phyloP scores from a whole-genome alignment of 441 rosid species.

The Euphorbia neoarborescens region DNA sequence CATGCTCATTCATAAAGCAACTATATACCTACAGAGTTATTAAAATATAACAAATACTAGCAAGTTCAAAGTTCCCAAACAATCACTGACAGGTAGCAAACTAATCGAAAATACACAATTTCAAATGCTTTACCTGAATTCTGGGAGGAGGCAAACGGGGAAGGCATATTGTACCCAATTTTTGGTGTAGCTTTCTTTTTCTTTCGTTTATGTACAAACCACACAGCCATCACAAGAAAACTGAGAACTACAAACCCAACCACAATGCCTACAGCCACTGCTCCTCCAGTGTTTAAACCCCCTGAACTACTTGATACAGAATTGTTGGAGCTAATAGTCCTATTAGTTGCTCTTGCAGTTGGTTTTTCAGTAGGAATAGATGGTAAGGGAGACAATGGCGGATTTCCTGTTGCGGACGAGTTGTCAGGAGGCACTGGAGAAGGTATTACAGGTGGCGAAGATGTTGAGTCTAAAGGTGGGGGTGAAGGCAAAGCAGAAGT shows the following conservation, averaged over 20 bases:
- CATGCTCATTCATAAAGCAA: background rate
- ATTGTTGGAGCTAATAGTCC: constrained; percentile 25
- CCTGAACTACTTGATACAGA: constrained; percentile 22
- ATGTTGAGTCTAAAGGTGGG: constrained; percentile 34
- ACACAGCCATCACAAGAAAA: constrained; percentile 50
- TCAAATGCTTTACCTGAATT: constrained; percentile 52
- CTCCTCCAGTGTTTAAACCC: constrained; percentile 43
- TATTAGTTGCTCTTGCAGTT: constrained; percentile 47
- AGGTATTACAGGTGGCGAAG: constrained; percentile 30
- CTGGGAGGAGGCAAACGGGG: constrained; percentile 61
- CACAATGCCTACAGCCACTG: constrained; percentile 49
- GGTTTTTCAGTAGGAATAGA: constrained; percentile 51
- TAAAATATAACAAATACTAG: background rate
- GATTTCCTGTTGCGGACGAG: constrained; percentile 30
- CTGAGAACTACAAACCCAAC: constrained; percentile 54
- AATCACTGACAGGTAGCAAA: background rate
- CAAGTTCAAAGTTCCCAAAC: background rate
- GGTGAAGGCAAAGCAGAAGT: constrained; percentile 34
- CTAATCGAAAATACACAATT: background rate
- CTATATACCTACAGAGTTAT: background rate
- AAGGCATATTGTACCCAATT: constrained; percentile 59
- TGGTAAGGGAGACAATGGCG: constrained; percentile 41
- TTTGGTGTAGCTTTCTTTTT: constrained; percentile 39
- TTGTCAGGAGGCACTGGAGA: constrained; percentile 48
- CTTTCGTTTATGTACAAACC: constrained; percentile 52